phyloP scores from a whole-genome alignment of 306 rosid species.

The Malus fusca region DNA sequence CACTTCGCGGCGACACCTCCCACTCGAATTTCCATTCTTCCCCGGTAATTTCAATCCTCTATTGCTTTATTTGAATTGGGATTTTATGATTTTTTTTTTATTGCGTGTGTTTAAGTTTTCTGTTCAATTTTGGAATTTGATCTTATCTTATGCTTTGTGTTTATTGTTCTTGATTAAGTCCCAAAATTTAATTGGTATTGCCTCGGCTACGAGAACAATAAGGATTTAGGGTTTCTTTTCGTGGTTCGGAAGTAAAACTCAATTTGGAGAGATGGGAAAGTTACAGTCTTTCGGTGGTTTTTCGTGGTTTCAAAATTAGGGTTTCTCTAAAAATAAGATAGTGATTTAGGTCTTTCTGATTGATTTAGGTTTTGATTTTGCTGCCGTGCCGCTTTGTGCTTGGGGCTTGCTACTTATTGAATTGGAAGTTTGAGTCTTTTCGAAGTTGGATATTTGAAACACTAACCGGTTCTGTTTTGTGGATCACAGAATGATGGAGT shows the following conservation, averaged over 20 bases:
- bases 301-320: not conserved
- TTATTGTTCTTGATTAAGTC: not conserved
- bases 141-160: not conserved
- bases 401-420: not conserved
- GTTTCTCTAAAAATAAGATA: not conserved
- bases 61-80: constrained; percentile 5
- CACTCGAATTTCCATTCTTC: not conserved
- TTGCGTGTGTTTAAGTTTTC: not conserved
- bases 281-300: not conserved
- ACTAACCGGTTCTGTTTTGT: not conserved
- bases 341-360: not conserved
- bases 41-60: constrained; percentile 19
- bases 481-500: constrained; percentile 31
- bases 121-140: not conserved
- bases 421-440: not conserved
- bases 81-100: not conserved
- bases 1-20: constrained; percentile 4
- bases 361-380: not conserved
- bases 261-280: not conserved
- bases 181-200: not conserved
- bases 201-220: not conserved
- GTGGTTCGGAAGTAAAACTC: not conserved
- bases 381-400: not conserved
- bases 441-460: not conserved
- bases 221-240: not conserved